Percentiles rank a stretch among this genome's conserved stretches.
Conservation (phyloP, 139 green algal species). For the Chlamydomonas schloesseri region DNA sequence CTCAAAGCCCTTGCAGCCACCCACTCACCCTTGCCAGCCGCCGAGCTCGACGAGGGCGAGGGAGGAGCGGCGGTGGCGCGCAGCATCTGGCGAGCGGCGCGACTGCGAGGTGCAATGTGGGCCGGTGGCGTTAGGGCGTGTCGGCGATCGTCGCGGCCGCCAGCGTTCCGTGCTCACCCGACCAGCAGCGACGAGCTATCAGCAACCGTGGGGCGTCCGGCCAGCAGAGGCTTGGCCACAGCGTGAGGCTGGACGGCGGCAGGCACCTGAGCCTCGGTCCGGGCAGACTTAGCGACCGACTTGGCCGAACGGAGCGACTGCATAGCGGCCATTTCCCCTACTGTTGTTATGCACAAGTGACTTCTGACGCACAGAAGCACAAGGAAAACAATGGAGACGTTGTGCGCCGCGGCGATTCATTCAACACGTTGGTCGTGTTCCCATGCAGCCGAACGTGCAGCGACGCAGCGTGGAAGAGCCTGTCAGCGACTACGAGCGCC, state of each 20-base stretch:
- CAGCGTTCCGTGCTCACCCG: neutral
- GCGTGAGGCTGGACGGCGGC: constrained; percentile 1
- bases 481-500: too few relatives aligned
- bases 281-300: constrained; percentile 2
- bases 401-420: too few relatives aligned
- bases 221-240: constrained; percentile 17
- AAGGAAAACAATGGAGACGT: too few relatives aligned
- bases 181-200: constrained; percentile 9
- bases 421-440: too few relatives aligned
- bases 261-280: constrained; percentile 11
- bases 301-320: neutral
- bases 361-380: too few relatives aligned
- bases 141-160: neutral
- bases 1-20: too few relatives aligned
- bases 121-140: neutral
- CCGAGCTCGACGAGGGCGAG: constrained; percentile 13
- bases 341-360: too few relatives aligned
- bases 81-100: constrained; percentile 20
- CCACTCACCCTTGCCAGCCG: neutral
- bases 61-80: constrained; percentile 14
- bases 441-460: too few relatives aligned
- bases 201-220: constrained; percentile 23
- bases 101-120: neutral
- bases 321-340: constrained; percentile 26
- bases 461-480: too few relatives aligned